Conservation (phyloP, 164 flowering plant species). For the Protea cynaroides region DNA sequence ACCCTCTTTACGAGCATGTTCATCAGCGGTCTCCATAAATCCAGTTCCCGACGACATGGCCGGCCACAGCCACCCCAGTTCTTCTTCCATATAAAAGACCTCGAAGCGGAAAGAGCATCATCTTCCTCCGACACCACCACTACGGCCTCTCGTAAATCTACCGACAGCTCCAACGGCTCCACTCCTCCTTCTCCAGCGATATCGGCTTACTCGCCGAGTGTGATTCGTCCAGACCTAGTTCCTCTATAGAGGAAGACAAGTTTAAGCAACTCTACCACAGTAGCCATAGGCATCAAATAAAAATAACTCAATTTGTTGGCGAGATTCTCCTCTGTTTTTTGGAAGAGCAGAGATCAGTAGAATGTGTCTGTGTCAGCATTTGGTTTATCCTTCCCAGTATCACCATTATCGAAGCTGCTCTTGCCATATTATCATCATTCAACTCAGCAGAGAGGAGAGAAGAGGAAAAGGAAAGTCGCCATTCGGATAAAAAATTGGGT, state of each 20-base stretch:
- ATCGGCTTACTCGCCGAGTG: slow-evolving; percentile 33
- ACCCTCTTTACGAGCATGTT: too few relatives aligned
- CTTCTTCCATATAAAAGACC: too few relatives aligned
- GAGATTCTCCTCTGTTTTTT: slow-evolving; percentile 69
- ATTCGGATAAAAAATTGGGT: too few relatives aligned
- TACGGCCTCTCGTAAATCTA: slow-evolving; percentile 62
- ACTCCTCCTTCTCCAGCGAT: slow-evolving; percentile 32
- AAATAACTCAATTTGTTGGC: slow-evolving; percentile 50
- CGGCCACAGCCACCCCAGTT: too few relatives aligned
- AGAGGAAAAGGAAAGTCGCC: too few relatives aligned
- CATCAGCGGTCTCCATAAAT: too few relatives aligned
- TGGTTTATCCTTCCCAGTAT: too few relatives aligned
- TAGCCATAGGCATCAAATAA: slow-evolving; percentile 4
- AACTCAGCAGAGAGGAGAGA: too few relatives aligned
- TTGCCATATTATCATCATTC: too few relatives aligned
- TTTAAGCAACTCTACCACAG: slow-evolving; percentile 20
- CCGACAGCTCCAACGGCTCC: slow-evolving; percentile 51
- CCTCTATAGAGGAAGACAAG: slow-evolving; percentile 58
- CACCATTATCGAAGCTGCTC: too few relatives aligned
- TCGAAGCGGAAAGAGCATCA: too few relatives aligned
- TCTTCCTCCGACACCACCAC: slow-evolving; percentile 48
- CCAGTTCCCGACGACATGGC: too few relatives aligned
- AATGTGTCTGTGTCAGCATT: neutral
- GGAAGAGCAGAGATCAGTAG: slow-evolving; percentile 15
- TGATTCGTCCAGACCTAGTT: slow-evolving; percentile 76